Conservation (phyloP, 139 green algal species). For the Pycnococcus provasolii region DNA sequence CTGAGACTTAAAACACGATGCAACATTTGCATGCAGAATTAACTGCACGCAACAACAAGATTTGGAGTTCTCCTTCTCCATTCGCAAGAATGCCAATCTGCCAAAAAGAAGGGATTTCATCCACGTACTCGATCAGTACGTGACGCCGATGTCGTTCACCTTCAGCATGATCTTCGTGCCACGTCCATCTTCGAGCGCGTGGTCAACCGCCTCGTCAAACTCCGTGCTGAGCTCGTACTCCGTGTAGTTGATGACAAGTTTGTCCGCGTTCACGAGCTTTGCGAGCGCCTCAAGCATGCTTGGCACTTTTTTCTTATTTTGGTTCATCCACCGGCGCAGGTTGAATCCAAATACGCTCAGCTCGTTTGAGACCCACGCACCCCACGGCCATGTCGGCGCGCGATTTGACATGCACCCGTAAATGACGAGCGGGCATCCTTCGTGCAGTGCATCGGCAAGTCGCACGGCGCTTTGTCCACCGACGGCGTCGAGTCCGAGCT, state of each 20-base stretch:
- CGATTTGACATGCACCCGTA: constrained; percentile 66
- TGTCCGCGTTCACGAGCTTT: constrained; percentile 59
- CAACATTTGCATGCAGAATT: no score
- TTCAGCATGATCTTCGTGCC: constrained; percentile 58
- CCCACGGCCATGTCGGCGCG: constrained; percentile 52
- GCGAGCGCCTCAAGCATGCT: constrained; percentile 47
- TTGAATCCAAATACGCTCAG: constrained; percentile 41
- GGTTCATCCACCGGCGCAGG: constrained; percentile 44
- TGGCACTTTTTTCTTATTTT: constrained; percentile 44
- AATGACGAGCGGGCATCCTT: constrained; percentile 44
- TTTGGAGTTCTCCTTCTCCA: no score
- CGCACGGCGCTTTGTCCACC: constrained; percentile 49
- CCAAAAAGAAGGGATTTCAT: no score
- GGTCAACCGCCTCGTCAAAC: constrained; percentile 64
- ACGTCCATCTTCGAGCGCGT: constrained; percentile 48
- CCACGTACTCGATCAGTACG: constrained; percentile 10
- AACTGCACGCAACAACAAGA: no score
- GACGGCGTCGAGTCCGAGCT: constrained; percentile 68
- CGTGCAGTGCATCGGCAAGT: constrained; percentile 20
- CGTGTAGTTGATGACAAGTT: constrained; percentile 56
- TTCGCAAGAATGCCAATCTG: no score
- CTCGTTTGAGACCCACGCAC: constrained; percentile 57
- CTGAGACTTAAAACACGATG: no score
- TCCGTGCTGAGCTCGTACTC: constrained; percentile 66
- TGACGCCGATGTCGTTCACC: constrained; percentile 29